Conservation (phyloP, 345 rosid species). For the Carallia pectinifolia region DNA sequence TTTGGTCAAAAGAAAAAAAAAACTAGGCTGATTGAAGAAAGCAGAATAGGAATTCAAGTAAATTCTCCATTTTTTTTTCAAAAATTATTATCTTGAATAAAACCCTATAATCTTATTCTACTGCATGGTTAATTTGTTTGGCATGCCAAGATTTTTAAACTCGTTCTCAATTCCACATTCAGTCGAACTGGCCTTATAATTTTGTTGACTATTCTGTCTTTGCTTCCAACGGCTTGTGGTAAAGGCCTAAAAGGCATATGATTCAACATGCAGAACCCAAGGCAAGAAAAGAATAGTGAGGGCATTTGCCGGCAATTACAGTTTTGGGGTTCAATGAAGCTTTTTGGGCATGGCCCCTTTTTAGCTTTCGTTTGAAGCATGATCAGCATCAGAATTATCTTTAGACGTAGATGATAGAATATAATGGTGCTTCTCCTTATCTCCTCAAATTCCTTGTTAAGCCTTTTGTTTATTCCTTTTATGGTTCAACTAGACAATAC, state of each 20-base stretch:
- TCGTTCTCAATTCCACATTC: no score
- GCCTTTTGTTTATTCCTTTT: constrained; percentile 19
- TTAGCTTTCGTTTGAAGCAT: constrained; percentile 33
- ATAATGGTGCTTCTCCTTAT: constrained; percentile 22
- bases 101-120: no score
- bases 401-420: constrained; percentile 17
- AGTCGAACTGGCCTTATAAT: neutral
- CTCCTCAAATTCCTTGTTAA: constrained; percentile 23
- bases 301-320: constrained; percentile 7
- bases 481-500: constrained; percentile 18
- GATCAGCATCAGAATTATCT: constrained; percentile 20
- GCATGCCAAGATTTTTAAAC: no score
- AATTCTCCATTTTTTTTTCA: no score
- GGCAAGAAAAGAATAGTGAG: constrained; percentile 40
- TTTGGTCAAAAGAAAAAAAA: no score
- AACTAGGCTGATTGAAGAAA: no score
- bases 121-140: no score
- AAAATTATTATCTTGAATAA: no score
- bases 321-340: neutral
- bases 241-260: constrained; percentile 21
- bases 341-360: constrained; percentile 11
- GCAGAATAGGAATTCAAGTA: no score
- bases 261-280: constrained; percentile 21
- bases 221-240: neutral
- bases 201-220: neutral